A percentile compares a stretch with the other conserved stretches of the same genome.
phyloP scores from a whole-genome alignment of 495 filamentous ascomycete genomes.

The Xylaria sp. region DNA sequence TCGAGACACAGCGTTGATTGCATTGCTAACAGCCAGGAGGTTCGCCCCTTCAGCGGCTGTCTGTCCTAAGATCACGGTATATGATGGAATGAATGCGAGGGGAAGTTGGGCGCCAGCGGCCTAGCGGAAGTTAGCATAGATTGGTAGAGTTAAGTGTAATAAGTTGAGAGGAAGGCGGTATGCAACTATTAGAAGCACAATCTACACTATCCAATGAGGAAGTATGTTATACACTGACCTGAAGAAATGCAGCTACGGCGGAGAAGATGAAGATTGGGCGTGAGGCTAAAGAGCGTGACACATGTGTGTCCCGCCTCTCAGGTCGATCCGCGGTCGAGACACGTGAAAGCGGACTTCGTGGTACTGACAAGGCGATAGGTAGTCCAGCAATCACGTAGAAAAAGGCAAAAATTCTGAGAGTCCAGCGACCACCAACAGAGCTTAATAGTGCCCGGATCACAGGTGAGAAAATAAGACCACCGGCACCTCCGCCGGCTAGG shows the following conservation, averaged over 20 bases:
- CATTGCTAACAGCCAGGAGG: conserved; percentile 62
- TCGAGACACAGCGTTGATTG: conserved; percentile 60
- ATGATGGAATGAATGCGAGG: conserved; percentile 55
- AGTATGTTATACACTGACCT: conserved; percentile 36
- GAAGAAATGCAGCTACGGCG: conserved; percentile 52
- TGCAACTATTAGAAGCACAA: neutral
- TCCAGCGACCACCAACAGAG: conserved; percentile 59
- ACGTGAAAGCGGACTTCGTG: conserved; percentile 47
- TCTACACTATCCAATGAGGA: neutral
- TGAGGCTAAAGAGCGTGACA: conserved; percentile 48
- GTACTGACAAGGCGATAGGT: conserved; percentile 53
- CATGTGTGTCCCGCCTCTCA: conserved; percentile 46
- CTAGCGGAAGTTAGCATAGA: conserved; percentile 11
- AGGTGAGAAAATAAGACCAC: conserved; percentile 55
- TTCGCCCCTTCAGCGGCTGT: conserved; percentile 50
- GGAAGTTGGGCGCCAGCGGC: conserved; percentile 53
- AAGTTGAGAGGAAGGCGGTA: neutral
- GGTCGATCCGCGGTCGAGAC: conserved; percentile 25
- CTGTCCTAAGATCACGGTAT: conserved; percentile 50
- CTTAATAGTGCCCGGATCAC: conserved; percentile 57
- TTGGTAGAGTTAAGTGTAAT: neutral
- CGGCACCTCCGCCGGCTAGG: conserved; percentile 27
- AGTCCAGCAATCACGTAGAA: conserved; percentile 54
- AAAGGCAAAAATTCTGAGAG: conserved; percentile 57
- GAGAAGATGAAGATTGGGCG: conserved; percentile 52